Percentiles rank a stretch among this genome's conserved stretches.
These are phyloP conservation scores for Tetraselmis chui DNA, from an alignment of 139 green algal genomes.

Conservation along the genomic window DNA sequence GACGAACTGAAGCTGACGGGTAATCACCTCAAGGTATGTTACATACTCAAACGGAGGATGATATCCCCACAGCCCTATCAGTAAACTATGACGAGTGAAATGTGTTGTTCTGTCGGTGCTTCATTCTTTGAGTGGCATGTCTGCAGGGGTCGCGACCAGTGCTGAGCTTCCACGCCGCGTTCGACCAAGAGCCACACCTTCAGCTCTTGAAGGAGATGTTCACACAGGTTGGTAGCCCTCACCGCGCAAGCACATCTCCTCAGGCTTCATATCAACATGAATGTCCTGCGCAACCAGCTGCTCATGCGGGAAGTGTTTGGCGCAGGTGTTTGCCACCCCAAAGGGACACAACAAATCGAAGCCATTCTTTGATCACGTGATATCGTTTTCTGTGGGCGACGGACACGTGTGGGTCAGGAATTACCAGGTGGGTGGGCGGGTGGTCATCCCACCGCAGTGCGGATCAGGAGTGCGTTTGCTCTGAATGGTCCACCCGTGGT, in stretches of 20 bases:
- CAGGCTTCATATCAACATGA: background rate
- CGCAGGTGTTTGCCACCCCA: constrained; percentile 78
- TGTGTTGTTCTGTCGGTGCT: too few species aligned
- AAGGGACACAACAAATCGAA: constrained; percentile 83
- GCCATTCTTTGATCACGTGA: constrained; percentile 96
- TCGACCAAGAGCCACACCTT: constrained; percentile 86
- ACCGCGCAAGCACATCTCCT: too few species aligned
- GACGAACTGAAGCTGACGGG: constrained; percentile 93
- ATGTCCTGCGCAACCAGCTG: too few species aligned
- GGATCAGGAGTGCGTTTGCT: too few species aligned
- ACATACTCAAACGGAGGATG: too few species aligned
- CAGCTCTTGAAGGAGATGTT: constrained; percentile 89
- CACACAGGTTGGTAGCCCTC: constrained; percentile 46
- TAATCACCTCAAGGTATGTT: constrained; percentile 87
- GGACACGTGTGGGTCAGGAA: constrained; percentile 92
- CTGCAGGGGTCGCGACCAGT: constrained; percentile 64
- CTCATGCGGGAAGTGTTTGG: too few species aligned
- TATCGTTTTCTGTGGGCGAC: constrained; percentile 82
- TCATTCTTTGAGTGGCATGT: too few species aligned
- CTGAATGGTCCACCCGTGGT: too few species aligned
- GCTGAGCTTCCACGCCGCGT: constrained; percentile 67
- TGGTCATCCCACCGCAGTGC: too few species aligned
- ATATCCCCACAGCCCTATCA: too few species aligned
- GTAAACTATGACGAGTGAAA: too few species aligned
- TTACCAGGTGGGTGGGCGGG: too few species aligned